phyloP scores from a whole-genome alignment of 2,329 filamentous ascomycete species.

The Thermothelomyces thermophilus region DNA sequence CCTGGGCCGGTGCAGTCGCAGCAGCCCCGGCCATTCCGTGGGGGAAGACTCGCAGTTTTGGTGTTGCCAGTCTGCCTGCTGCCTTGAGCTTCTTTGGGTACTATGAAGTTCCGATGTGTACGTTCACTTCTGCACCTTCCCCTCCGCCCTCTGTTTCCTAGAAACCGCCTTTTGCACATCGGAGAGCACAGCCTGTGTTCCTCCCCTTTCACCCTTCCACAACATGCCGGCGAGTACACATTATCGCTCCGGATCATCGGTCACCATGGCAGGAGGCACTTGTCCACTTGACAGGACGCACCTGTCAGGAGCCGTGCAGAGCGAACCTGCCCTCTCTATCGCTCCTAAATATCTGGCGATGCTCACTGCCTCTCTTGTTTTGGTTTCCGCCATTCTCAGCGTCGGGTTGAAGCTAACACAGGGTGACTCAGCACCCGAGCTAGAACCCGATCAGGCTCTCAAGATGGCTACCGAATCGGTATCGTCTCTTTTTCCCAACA shows the following conservation, averaged over 20 bases:
- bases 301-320: conserved; percentile 4
- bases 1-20: conserved; percentile 4
- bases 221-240: neutral
- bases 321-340: conserved; percentile 1
- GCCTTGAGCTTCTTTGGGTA: conserved; percentile 14
- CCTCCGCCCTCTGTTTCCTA: conserved; percentile 1
- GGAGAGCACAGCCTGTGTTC: neutral
- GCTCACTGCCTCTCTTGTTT: neutral
- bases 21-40: neutral
- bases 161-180: neutral
- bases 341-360: neutral
- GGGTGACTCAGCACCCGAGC: conserved; percentile 7
- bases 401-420: conserved; percentile 18
- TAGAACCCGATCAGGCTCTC: conserved; percentile 37
- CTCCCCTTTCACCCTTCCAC: neutral
- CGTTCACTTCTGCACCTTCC: conserved; percentile 15
- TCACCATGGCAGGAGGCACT: neutral
- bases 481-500: conserved; percentile 77
- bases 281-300: conserved; percentile 3
- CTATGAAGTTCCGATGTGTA: conserved; percentile 22
- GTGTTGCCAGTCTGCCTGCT: neutral
- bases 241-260: neutral
- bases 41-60: conserved; percentile 6
- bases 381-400: conserved; percentile 9
- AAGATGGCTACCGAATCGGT: conserved; percentile 67